Conservation (phyloP, 1,139 yeast genomes). For the Yamadazyma atlantica region DNA sequence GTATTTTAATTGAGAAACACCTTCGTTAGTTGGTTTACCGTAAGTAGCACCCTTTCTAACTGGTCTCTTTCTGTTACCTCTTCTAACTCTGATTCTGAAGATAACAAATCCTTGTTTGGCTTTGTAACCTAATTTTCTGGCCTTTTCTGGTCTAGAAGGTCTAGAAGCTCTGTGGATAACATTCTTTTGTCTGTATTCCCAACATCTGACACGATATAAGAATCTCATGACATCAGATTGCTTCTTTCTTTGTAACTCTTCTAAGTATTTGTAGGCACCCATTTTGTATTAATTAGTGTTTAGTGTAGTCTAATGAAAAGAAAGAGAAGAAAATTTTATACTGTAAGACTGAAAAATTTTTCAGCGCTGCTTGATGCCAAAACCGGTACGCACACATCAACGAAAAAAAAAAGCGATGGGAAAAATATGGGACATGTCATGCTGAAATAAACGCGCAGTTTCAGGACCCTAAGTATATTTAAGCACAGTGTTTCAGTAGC, state of each 20-base stretch:
- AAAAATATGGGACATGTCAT: background rate
- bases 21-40: conserved; percentile 99
- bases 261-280: conserved; percentile 99
- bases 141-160: conserved; percentile 99
- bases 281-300: conserved; percentile 36
- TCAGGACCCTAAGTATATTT: too few relatives aligned
- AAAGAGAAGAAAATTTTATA: background rate
- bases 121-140: conserved; percentile 99
- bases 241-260: conserved; percentile 99
- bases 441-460: too few relatives aligned
- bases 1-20: conserved; percentile 99
- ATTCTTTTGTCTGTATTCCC: conserved; percentile 99
- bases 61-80: conserved; percentile 99
- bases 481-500: too few relatives aligned
- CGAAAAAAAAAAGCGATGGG: background rate
- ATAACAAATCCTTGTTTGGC: conserved; percentile 99
- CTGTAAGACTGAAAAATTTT: too few relatives aligned
- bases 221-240: conserved; percentile 99
- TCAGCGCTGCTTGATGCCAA: conserved; percentile 3
- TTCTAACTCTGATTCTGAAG: conserved; percentile 98
- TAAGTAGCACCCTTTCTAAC: conserved; percentile 99
- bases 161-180: conserved; percentile 98
- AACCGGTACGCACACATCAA: background rate
- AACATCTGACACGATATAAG: conserved; percentile 99
- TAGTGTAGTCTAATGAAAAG: background rate